These are phyloP conservation scores for Lactifluus hygrophoroides DNA, from an alignment of 768 basidiomycete genomes.

Conservation along the genomic window DNA sequence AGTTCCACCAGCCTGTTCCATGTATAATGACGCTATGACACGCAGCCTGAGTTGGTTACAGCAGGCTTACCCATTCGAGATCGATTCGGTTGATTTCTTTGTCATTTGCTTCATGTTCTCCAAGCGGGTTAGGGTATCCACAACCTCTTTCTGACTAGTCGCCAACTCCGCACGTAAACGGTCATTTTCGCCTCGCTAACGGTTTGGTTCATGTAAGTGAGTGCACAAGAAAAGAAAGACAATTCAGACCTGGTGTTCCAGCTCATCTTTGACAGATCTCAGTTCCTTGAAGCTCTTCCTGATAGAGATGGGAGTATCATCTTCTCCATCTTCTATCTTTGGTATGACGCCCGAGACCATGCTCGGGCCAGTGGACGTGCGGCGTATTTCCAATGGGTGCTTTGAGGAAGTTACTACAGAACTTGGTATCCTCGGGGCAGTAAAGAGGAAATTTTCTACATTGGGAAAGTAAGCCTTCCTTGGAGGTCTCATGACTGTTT, in stretches of 20 bases:
- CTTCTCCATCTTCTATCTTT: slow-evolving; percentile 5
- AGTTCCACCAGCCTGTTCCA: slow-evolving; percentile 15
- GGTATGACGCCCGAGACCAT: background rate
- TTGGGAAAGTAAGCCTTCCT: background rate
- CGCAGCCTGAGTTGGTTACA: background rate
- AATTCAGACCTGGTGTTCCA: slow-evolving; percentile 11
- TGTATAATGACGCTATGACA: background rate
- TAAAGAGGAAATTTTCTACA: background rate
- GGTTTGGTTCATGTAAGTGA: background rate
- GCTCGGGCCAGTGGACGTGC: background rate
- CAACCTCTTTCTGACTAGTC: background rate
- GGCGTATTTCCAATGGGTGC: background rate
- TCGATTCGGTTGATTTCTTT: slow-evolving; percentile 4
- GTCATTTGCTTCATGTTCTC: slow-evolving; percentile 10
- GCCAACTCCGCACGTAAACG: slow-evolving; percentile 11
- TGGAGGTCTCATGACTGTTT: background rate
- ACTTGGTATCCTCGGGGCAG: background rate
- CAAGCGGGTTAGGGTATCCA: slow-evolving; percentile 3
- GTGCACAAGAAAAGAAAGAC: background rate
- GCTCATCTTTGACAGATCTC: slow-evolving; percentile 14
- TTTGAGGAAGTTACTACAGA: background rate
- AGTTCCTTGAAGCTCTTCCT: slow-evolving; percentile 15
- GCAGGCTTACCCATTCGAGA: slow-evolving; percentile 8
- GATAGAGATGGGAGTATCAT: slow-evolving; percentile 8
- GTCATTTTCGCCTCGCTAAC: slow-evolving; percentile 14